Conservation (phyloP, 441 rosid genomes). For the Manihot esculenta region DNA sequence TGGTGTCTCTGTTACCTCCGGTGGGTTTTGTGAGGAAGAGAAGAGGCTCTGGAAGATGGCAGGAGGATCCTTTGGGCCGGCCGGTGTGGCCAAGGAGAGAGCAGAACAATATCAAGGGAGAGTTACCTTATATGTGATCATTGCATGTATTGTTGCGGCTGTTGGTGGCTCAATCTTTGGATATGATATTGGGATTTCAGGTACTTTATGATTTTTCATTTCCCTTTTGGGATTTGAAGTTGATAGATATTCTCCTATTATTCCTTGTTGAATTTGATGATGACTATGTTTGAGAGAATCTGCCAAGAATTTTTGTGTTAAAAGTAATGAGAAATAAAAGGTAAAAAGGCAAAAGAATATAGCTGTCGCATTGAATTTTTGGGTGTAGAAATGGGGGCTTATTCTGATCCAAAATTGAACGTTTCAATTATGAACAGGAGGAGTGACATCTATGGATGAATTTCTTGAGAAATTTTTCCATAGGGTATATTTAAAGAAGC, state of each 20-base stretch:
- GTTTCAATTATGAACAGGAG: slow-evolving; percentile 55
- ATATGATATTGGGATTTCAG: slow-evolving; percentile 91
- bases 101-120: slow-evolving; percentile 75
- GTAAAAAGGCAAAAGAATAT: not conserved
- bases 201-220: slow-evolving; percentile 25
- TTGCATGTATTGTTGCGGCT: slow-evolving; percentile 72
- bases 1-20: not conserved
- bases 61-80: slow-evolving; percentile 68
- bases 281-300: slow-evolving; percentile 11
- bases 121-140: slow-evolving; percentile 60
- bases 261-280: not conserved
- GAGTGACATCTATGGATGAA: slow-evolving; percentile 83
- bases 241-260: not conserved
- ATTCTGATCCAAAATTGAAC: too few species aligned
- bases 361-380: not conserved
- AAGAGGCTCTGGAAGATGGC: slow-evolving; percentile 49
- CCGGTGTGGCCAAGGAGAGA: slow-evolving; percentile 83
- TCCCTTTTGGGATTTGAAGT: not conserved
- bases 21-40: slow-evolving; percentile 4
- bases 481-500: slow-evolving; percentile 55
- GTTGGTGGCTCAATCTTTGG: slow-evolving; percentile 87
- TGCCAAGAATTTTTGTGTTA: slow-evolving; percentile 11
- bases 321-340: not conserved
- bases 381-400: too few species aligned
- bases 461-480: slow-evolving; percentile 78